Conservation (phyloP, 179 eudicot genomes). For the Silene coronaria region DNA sequence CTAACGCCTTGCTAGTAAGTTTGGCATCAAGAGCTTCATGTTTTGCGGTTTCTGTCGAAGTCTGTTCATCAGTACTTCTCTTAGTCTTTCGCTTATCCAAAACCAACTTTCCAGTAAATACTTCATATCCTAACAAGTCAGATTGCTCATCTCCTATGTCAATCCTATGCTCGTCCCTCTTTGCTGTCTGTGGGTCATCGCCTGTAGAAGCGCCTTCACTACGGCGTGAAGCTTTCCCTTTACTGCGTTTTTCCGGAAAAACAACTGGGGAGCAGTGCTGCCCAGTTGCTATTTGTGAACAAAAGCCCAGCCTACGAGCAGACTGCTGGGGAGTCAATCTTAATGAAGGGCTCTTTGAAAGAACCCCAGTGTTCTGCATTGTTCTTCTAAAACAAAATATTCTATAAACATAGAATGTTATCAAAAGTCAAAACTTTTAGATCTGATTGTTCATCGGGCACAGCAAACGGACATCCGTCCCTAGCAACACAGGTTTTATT, state of each 20-base stretch:
- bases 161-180: slow-evolving; percentile 78
- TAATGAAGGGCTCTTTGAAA: slow-evolving; percentile 59
- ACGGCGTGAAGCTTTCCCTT: slow-evolving; percentile 49
- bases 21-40: slow-evolving; percentile 68
- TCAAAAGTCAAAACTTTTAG: slow-evolving; percentile 18
- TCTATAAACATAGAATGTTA: slow-evolving; percentile 23
- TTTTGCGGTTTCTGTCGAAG: slow-evolving; percentile 49
- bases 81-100: slow-evolving; percentile 66
- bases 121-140: slow-evolving; percentile 85
- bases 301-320: slow-evolving; percentile 63
- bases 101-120: slow-evolving; percentile 74
- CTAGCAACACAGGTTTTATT: slow-evolving; percentile 15
- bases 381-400: slow-evolving; percentile 19
- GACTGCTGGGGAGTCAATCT: slow-evolving; percentile 69
- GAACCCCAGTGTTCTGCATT: slow-evolving; percentile 76
- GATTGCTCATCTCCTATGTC: slow-evolving; percentile 90
- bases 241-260: slow-evolving; percentile 88
- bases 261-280: slow-evolving; percentile 92
- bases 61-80: slow-evolving; percentile 44
- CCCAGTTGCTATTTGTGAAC: slow-evolving; percentile 75
- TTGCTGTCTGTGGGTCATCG: slow-evolving; percentile 55
- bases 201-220: slow-evolving; percentile 33
- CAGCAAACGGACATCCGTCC: slow-evolving; percentile 3
- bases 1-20: slow-evolving; percentile 90
- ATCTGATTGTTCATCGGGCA: slow-evolving; percentile 10